Percentiles rank a stretch among this genome's conserved stretches.
phyloP scores from a whole-genome alignment of 2,329 filamentous ascomycete species.

The Fusarium sp. region DNA sequence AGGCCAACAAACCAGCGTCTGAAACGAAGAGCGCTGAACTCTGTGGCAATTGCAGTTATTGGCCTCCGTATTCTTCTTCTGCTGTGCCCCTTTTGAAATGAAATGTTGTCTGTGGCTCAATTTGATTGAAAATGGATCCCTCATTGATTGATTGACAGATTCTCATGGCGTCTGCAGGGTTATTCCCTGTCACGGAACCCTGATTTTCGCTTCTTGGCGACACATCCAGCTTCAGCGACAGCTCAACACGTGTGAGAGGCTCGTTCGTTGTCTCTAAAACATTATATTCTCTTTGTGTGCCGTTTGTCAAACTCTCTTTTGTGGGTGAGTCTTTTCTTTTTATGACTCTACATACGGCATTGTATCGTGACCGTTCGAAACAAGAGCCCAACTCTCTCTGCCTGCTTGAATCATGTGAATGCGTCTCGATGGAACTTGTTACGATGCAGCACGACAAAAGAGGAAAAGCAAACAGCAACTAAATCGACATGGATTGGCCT shows the following conservation, averaged over 20 bases:
- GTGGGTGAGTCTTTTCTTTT: background rate
- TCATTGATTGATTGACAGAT: background rate
- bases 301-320: background rate
- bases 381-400: background rate
- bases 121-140: constrained; percentile 23
- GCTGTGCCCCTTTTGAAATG: constrained; percentile 10
- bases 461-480: constrained; percentile 6
- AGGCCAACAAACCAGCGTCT: background rate
- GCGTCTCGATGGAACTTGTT: constrained; percentile 2
- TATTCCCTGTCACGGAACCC: constrained; percentile 14
- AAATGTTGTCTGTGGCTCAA: background rate
- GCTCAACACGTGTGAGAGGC: constrained; percentile 11
- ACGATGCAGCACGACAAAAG: constrained; percentile 22
- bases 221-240: background rate
- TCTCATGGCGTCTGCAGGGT: constrained; percentile 15
- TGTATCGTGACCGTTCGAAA: background rate
- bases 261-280: background rate
- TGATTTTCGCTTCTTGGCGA: constrained; percentile 11
- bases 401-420: constrained; percentile 18
- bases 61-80: background rate
- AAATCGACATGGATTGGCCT: constrained; percentile 1
- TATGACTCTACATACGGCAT: background rate
- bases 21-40: background rate
- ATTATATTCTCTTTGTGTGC: background rate
- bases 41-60: background rate